Percentiles rank a stretch among this genome's conserved stretches.
These are phyloP conservation scores for Phytophthora pisi DNA, from an alignment of 352 stramenopile species.

Conservation along the genomic window DNA sequence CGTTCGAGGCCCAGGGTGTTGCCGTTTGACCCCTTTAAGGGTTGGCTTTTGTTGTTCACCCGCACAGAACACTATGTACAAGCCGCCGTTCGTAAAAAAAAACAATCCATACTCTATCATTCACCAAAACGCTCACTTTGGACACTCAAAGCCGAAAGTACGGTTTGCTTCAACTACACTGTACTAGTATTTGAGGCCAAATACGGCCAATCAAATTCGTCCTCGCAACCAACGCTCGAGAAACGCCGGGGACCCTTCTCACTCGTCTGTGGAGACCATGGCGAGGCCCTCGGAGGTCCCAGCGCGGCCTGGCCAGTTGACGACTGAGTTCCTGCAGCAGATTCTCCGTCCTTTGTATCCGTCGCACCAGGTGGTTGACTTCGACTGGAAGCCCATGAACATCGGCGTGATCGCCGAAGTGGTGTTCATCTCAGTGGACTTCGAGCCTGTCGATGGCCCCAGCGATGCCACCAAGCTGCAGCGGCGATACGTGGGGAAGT, in stretches of 20 bases:
- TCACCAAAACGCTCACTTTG: too few relatives aligned
- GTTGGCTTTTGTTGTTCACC: background rate
- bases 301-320: conserved; percentile 48
- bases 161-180: too few relatives aligned
- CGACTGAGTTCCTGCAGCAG: conserved; percentile 56
- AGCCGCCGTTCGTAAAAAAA: too few relatives aligned
- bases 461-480: conserved; percentile 14
- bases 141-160: too few relatives aligned
- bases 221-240: conserved; percentile 10
- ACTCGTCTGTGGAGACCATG: conserved; percentile 13
- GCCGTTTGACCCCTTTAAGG: conserved; percentile 4
- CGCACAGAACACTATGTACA: too few relatives aligned
- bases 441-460: conserved; percentile 24
- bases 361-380: conserved; percentile 40
- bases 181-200: too few relatives aligned
- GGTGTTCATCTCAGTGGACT: conserved; percentile 47
- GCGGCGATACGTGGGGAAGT: conserved; percentile 72
- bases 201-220: conserved; percentile 26
- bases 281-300: conserved; percentile 27
- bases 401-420: conserved; percentile 83
- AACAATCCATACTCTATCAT: too few relatives aligned
- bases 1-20: conserved; percentile 43
- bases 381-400: conserved; percentile 73
- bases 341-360: conserved; percentile 32
- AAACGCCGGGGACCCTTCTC: conserved; percentile 5